Evolutionary conservation across 75 land plant genomes (phyloP), one percentile per base, ranked within the genome.

Genomic region (Cunninghamia lanceolata): DNA sequence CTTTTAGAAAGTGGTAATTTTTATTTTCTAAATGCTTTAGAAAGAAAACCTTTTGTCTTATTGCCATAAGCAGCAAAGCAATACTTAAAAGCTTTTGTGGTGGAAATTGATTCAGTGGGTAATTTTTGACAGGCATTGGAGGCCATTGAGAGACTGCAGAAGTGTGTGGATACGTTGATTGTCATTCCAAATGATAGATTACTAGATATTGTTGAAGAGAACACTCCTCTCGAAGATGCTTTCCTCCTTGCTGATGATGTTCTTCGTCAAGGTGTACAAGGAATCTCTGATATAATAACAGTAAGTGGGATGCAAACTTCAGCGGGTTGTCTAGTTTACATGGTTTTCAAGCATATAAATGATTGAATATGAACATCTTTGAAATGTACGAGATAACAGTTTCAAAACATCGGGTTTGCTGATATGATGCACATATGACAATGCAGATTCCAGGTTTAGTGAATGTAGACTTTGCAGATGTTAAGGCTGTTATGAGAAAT

Each of bases 381-480:
- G 46, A 80, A 80, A 28, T 43, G 13, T 25, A 6, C 21, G 11
- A 77, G 28, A 80, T 80, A 7, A n/a, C 32, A 10, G 82, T 8
- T 13, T 80, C 43, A 39, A 43, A 45, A 47, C 82, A 28, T 45
- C 34, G 11, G 32, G 50, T 13, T 79, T 80, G 30, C 42, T 80
- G 52, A 80, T 80, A 80, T 40, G 17, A 45, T 80, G 68, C 30
- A 45, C 32, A 28, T 80, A 43, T 80, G 25, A 43, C 45, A 84
- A 88, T 88, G 87, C 99, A 96, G 99, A 94, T 94, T 68, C 99
- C 99, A 85, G 99, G 99, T 77, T 87, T 97, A 85, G 99, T 97
- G 54, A 97, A 97, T 88, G 99, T 97, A 52, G 99, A 97, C 86
- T 97, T 97, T 90, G 99, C 99, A 73, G 99, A 97, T 93, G 99